A percentile compares a stretch with the other conserved stretches of the same genome.
phyloP scores from a whole-genome alignment of 164 flowering plant species.

The Dillenia turbinata region DNA sequence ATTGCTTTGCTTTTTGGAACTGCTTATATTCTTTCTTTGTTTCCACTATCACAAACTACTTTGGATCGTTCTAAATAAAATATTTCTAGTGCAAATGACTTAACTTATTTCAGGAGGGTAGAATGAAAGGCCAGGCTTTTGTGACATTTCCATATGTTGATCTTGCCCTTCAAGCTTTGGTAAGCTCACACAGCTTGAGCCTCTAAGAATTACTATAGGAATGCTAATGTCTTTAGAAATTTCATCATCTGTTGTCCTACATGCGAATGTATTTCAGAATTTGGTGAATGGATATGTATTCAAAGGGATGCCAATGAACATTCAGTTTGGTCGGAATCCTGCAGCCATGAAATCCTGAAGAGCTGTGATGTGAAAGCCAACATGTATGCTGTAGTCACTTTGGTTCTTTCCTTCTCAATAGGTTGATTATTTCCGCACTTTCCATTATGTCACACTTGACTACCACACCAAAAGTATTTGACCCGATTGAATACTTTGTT shows the following conservation, averaged over 20 bases:
- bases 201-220: no score
- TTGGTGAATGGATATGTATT: slow-evolving; percentile 79
- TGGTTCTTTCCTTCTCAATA: no score
- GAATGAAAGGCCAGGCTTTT: slow-evolving; percentile 98
- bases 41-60: background rate
- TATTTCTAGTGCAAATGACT: no score
- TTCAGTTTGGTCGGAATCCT: slow-evolving; percentile 87
- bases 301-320: slow-evolving; percentile 90
- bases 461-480: no score
- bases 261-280: slow-evolving; percentile 46
- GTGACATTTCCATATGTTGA: slow-evolving; percentile 87
- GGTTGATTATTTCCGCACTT: no score
- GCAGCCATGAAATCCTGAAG: slow-evolving; percentile 40
- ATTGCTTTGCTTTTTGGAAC: background rate
- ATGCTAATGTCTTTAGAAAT: no score
- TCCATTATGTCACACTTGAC: no score
- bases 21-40: background rate
- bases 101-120: slow-evolving; percentile 70
- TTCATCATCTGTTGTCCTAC: background rate
- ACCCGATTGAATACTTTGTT: no score
- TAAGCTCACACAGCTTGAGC: slow-evolving; percentile 14
- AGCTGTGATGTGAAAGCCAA: background rate
- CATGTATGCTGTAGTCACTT: no score
- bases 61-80: no score
- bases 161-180: slow-evolving; percentile 83